These are phyloP conservation scores for Hericium coralloides DNA, from an alignment of 768 basidiomycete species.

Conservation along the genomic window DNA sequence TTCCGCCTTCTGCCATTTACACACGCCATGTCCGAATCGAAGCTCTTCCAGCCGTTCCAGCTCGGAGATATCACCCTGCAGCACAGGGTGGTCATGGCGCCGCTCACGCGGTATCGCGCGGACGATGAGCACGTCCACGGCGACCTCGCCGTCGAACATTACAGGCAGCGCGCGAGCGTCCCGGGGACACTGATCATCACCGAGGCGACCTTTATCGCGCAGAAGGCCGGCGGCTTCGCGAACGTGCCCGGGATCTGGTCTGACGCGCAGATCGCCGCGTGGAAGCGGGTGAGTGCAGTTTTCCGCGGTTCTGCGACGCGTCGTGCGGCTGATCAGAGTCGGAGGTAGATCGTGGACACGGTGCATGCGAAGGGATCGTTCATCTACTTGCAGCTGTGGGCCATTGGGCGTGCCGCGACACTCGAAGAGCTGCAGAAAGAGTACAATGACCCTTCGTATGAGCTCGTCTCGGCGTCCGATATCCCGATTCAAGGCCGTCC, in stretches of 20 bases:
- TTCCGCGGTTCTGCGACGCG: no score
- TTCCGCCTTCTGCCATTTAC: no score
- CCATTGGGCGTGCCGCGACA: constrained; percentile 31
- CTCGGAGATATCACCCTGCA: constrained; percentile 18
- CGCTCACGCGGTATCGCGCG: constrained; percentile 39
- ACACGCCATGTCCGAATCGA: not conserved
- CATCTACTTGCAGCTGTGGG: constrained; percentile 42
- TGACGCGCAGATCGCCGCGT: constrained; percentile 40
- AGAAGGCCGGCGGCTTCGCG: constrained; percentile 35
- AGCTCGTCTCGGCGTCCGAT: constrained; percentile 19
- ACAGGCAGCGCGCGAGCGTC: constrained; percentile 35
- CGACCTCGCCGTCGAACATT: constrained; percentile 34
- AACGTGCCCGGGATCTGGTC: constrained; percentile 42
- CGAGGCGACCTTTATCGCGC: constrained; percentile 48
- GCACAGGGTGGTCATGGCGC: constrained; percentile 48
- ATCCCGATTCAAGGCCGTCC: constrained; percentile 10
- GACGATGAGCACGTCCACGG: constrained; percentile 25
- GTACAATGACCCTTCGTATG: constrained; percentile 11
- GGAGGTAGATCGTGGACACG: constrained; percentile 25
- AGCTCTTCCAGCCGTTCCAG: not conserved
- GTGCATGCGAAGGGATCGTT: constrained; percentile 35
- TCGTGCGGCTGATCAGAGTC: not conserved
- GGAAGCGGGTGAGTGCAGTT: constrained; percentile 36
- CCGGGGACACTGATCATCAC: constrained; percentile 49
- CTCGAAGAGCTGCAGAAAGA: constrained; percentile 13